Evolutionary conservation across 768 basidiomycete species (phyloP).

Genomic region (Cyclocybe cylindracea): DNA sequence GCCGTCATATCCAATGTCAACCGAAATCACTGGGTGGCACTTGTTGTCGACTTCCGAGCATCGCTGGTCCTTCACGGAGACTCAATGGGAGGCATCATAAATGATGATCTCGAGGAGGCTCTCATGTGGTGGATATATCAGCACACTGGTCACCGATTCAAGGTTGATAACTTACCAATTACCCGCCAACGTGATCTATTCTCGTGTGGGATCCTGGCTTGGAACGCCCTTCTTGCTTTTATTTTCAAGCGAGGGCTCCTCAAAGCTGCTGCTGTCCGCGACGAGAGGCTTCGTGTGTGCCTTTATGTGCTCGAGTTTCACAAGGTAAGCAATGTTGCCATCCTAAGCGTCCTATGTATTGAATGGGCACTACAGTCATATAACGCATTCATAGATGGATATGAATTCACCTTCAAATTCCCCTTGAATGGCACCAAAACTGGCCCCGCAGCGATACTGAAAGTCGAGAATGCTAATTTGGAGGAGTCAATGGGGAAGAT

Average conservation of each 20-base stretch:
- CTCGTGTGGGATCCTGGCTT: conserved; percentile 21
- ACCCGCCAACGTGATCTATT: conserved; percentile 13
- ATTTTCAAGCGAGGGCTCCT: conserved; percentile 2
- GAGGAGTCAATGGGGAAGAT: too few relatives aligned
- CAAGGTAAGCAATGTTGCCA: neutral
- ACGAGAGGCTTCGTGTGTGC: conserved; percentile 14
- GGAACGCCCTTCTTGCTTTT: conserved; percentile 14
- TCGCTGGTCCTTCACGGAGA: conserved; percentile 14
- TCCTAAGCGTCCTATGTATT: neutral
- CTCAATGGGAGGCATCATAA: conserved; percentile 11
- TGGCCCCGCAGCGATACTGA: neutral
- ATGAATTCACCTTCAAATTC: neutral
- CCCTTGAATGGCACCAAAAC: too few relatives aligned
- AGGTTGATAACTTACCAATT: conserved; percentile 7
- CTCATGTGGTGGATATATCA: conserved; percentile 19
- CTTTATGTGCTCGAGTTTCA: conserved; percentile 5
- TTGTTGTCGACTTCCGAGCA: conserved; percentile 15
- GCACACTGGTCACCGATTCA: conserved; percentile 13
- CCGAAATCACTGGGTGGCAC: conserved; percentile 14
- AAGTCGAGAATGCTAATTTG: neutral
- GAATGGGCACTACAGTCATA: neutral
- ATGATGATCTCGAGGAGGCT: neutral
- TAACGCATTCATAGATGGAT: neutral
- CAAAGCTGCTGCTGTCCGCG: neutral
- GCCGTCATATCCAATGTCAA: conserved; percentile 12